Conservation (phyloP, 1,139 yeast species). For the Tardiomyces depauwii region DNA sequence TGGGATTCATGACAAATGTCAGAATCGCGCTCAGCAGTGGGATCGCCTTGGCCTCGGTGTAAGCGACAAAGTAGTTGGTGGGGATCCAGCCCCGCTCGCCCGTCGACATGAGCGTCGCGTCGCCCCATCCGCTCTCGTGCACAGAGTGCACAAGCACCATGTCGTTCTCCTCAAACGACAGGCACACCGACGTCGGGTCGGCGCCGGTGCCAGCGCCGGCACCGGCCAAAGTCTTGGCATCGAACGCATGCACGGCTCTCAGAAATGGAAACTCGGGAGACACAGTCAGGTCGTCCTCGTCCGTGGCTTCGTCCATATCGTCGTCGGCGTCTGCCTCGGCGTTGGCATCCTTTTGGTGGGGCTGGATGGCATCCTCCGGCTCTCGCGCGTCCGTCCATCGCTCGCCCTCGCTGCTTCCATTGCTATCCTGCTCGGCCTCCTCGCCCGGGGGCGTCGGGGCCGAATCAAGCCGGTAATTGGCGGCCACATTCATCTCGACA, state of each 20-base stretch:
- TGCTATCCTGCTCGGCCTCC: too few species aligned
- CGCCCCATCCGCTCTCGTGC: constrained; percentile 97
- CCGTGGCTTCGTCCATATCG: background rate
- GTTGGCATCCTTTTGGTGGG: too few species aligned
- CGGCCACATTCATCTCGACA: too few species aligned
- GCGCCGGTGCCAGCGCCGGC: constrained; percentile 29
- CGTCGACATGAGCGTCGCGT: constrained; percentile 66
- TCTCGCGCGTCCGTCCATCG: too few species aligned
- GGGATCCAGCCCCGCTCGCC: constrained; percentile 94
- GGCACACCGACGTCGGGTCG: constrained; percentile 65
- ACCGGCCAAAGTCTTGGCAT: constrained; percentile 50
- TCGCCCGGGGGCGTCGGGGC: too few species aligned
- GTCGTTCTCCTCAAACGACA: constrained; percentile 71
- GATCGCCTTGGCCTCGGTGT: constrained; percentile 40
- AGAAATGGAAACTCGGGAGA: constrained; percentile 24
- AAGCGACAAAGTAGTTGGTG: constrained; percentile 61
- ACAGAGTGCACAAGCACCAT: constrained; percentile 79
- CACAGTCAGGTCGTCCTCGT: background rate
- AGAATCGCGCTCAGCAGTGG: constrained; percentile 65
- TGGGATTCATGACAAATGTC: constrained; percentile 53
- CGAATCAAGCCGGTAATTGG: too few species aligned
- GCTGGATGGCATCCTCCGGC: too few species aligned
- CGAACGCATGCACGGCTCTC: constrained; percentile 72
- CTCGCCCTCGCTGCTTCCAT: too few species aligned
- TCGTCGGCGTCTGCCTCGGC: background rate